Percentiles rank a stretch among this genome's conserved stretches.
Conservation (phyloP, 352 stramenopile species). For the Nothophytophthora sp. region DNA sequence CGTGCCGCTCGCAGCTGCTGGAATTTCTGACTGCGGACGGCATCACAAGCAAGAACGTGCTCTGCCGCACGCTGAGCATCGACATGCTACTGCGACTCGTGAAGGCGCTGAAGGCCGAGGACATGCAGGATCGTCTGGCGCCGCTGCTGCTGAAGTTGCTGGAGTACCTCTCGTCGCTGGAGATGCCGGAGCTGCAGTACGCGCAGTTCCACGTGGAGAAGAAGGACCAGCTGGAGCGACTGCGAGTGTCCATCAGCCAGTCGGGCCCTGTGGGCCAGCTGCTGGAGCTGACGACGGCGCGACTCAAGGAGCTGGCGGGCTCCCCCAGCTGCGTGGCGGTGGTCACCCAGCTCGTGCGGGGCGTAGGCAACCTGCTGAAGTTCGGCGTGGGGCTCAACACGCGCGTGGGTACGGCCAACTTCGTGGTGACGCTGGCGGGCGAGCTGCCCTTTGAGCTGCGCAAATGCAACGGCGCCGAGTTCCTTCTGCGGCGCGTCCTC, state of each 20-base stretch:
- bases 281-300: constrained; percentile 52
- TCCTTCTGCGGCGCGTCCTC: constrained; percentile 55
- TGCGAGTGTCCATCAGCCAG: constrained; percentile 80
- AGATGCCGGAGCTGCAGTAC: constrained; percentile 85
- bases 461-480: constrained; percentile 60
- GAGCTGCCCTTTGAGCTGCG: constrained; percentile 76
- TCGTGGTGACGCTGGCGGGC: constrained; percentile 61
- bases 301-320: constrained; percentile 56
- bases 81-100: constrained; percentile 73
- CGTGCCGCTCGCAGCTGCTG: constrained; percentile 53
- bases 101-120: constrained; percentile 52
- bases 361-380: constrained; percentile 57
- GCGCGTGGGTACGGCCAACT: constrained; percentile 77
- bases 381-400: constrained; percentile 85
- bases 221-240: constrained; percentile 77
- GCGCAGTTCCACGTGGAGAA: constrained; percentile 87
- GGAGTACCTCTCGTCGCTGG: constrained; percentile 80
- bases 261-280: constrained; percentile 74
- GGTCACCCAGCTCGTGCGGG: constrained; percentile 51
- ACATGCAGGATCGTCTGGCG: constrained; percentile 60
- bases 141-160: constrained; percentile 64
- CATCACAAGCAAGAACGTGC: constrained; percentile 71
- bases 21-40: constrained; percentile 67
- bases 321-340: constrained; percentile 41
- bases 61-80: constrained; percentile 69